Percentiles rank a stretch among this genome's conserved stretches.
Conservation (phyloP, 306 rosid genomes). For the Adenanthera pavonina region DNA sequence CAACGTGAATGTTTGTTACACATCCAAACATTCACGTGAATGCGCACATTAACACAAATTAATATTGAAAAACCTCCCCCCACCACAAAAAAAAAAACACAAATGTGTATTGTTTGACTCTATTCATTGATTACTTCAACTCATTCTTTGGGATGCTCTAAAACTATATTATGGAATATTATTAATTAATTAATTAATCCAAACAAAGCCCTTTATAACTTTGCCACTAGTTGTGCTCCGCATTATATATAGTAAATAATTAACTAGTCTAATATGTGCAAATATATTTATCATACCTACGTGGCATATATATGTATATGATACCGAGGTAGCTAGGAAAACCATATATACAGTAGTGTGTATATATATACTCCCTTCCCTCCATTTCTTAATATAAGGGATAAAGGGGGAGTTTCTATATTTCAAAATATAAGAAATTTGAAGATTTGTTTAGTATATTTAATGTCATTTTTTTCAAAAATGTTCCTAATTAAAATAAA, state of each 20-base stretch:
- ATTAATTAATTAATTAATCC: not conserved
- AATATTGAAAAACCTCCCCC: too few relatives aligned
- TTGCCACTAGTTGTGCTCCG: constrained; percentile 14
- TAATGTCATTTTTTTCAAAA: too few relatives aligned
- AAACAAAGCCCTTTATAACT: constrained; percentile 6
- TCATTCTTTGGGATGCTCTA: not conserved
- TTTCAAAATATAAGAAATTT: too few relatives aligned
- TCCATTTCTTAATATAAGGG: too few relatives aligned
- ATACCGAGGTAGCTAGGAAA: not conserved
- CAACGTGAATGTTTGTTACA: constrained; percentile 47
- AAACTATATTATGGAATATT: not conserved
- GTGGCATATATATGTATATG: too few relatives aligned
- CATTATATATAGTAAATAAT: not conserved
- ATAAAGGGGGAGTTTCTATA: too few relatives aligned
- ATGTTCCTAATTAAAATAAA: too few relatives aligned
- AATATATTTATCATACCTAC: not conserved
- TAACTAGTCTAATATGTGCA: not conserved
- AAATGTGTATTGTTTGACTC: constrained; percentile 31
- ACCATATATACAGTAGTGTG: too few relatives aligned
- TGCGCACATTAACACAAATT: constrained; percentile 3
- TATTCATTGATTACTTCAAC: constrained; percentile 36
- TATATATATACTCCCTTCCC: too few relatives aligned
- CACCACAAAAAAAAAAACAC: too few relatives aligned
- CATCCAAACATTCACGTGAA: constrained; percentile 55
- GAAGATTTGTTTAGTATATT: too few relatives aligned